phyloP scores from a whole-genome alignment of 1,284 basidiomycete species.

The Tilletia indica region DNA sequence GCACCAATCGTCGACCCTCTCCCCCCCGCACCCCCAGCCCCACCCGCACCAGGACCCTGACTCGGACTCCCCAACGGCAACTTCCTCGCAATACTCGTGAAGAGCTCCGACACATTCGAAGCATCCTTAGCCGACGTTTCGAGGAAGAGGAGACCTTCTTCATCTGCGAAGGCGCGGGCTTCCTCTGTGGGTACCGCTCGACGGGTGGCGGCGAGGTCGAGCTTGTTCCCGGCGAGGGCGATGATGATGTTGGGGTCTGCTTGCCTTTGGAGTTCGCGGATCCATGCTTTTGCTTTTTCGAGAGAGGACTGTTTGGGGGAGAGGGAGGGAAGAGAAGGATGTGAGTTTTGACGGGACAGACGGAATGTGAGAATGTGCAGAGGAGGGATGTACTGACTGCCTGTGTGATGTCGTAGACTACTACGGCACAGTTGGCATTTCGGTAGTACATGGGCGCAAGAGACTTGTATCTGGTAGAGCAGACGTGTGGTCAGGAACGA shows the following conservation, averaged over 20 bases:
- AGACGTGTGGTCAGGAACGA: not conserved
- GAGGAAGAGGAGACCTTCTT: conserved; percentile 91
- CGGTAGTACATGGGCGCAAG: conserved; percentile 56
- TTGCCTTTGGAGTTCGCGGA: conserved; percentile 91
- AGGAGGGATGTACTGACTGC: conserved; percentile 23
- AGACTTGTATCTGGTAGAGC: conserved; percentile 14
- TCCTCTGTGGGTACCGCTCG: conserved; percentile 47
- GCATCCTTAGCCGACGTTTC: conserved; percentile 95
- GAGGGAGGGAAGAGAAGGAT: not conserved
- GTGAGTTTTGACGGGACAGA: not conserved
- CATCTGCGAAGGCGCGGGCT: conserved; percentile 87
- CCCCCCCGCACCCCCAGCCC: conserved; percentile 24
- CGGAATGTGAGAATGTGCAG: not conserved
- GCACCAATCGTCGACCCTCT: conserved; percentile 24
- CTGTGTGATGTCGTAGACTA: conserved; percentile 54
- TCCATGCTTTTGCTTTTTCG: conserved; percentile 95
- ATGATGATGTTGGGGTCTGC: conserved; percentile 83
- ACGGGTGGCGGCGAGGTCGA: conserved; percentile 70
- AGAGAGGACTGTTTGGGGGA: conserved; percentile 61
- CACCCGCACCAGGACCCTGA: conserved; percentile 24
- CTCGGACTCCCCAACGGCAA: conserved; percentile 48
- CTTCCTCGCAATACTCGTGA: conserved; percentile 51
- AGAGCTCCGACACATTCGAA: conserved; percentile 77
- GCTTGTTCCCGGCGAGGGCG: conserved; percentile 92
- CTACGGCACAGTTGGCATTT: conserved; percentile 54